Base-by-base conservation (phyloP, 805 yeast genomes). In the Blastobotrys attinorum region DNA sequence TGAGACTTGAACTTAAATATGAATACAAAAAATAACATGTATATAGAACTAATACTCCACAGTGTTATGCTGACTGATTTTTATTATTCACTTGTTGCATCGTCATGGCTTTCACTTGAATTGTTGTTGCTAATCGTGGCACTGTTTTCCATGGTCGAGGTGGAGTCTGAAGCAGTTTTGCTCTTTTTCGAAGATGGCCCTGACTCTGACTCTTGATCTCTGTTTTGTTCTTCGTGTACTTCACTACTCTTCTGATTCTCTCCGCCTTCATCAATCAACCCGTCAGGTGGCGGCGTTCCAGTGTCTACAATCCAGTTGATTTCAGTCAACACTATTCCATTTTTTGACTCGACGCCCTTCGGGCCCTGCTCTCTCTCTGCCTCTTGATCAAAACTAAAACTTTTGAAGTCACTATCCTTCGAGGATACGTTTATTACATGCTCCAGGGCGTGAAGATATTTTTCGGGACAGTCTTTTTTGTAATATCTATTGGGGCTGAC, bases 381-480 rank as follows among this genome's bases (percentile, higher is more conserved):
- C 22, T 51, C 55, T 16, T 46, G 46, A 17, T 53, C 43, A 29
- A 56, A 46, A 18, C 49, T 47, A 10, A 51, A 42, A 23, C 42
- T 45, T 33, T 50, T 51, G 42, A 46, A 55, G 22, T 57, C 63
- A 11, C 31, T 43, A 2, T 38, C 41, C 8, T 38, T 27, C 4
- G 61, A 53, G 2, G 51, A 27, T 15, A 61, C 63, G 6, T 48
- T 20, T 21, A 62, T 40, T 3, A 48, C 47, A 16, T 55, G 39
- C 35, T 49, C 53, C 31, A 61, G 31, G 6, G 66, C 66, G 13
- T 49, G 43, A 18, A 59, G 40, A 25, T 43, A 60, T 49, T 60
- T 60, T 31, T 53, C 53, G 10, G 55, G 44, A 29, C 40, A 38
- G n/a, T 40, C 22, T n/a, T 42, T 38, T 2, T 50, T 31, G 37